Percentiles rank a stretch among this genome's conserved stretches.
These are phyloP conservation scores for Pseudonitzschia multiseries DNA, from an alignment of 108 stramenopile genomes.

Conservation along the genomic window DNA sequence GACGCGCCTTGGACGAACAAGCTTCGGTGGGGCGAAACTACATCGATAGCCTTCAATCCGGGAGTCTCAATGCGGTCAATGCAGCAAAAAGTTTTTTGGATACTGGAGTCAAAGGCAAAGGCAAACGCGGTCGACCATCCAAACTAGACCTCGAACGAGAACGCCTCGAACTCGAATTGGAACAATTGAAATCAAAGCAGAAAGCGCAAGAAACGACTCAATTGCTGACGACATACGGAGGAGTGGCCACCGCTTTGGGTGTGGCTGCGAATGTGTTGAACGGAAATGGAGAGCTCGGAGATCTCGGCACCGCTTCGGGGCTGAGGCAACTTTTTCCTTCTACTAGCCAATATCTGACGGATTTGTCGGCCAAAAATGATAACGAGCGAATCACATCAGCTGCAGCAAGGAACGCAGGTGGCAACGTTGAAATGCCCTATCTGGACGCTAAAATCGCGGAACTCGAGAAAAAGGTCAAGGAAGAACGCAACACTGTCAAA, in stretches of 20 bases:
- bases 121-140: not conserved
- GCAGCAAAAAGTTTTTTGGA: constrained; percentile 10
- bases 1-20: constrained; percentile 10
- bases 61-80: not conserved
- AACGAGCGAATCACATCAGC: not conserved
- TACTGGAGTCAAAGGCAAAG: too few species aligned
- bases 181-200: constrained; percentile 1
- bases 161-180: constrained; percentile 5
- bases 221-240: not conserved
- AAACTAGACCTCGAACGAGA: constrained; percentile 14
- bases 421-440: constrained; percentile 8
- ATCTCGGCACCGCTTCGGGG: not conserved
- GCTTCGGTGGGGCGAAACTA: not conserved
- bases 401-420: not conserved
- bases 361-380: constrained; percentile 9
- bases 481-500: not conserved
- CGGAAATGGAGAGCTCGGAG: constrained; percentile 1
- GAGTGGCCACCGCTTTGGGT: not conserved
- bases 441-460: constrained; percentile 11
- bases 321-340: constrained; percentile 10
- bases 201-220: constrained; percentile 1
- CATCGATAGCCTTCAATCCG: not conserved
- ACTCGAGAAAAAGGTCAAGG: constrained; percentile 4
- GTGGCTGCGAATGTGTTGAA: constrained; percentile 9
- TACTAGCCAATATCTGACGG: constrained; percentile 9